Evolutionary conservation across 371 early-diverging fungal species (phyloP), one percentile per base, ranked within the genome.

Genomic region (Dichotomocladium elegans): DNA sequence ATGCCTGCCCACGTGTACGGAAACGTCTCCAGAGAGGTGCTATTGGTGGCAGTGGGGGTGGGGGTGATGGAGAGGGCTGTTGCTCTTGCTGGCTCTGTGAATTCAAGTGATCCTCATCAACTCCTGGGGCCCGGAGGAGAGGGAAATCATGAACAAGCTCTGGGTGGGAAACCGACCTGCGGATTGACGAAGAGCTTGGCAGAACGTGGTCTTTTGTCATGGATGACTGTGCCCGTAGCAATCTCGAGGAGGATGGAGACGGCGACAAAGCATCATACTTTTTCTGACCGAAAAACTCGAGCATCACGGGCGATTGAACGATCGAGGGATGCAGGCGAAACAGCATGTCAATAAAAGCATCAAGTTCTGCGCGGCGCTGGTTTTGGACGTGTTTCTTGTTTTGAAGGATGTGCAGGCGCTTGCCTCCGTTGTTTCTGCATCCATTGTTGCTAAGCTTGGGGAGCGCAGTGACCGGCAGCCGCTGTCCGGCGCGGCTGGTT

Each of bases 221-320:
- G 14, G 44, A 53, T 33, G 53, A 43, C 26, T 53, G 53, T 28
- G 47, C 28, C 21, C 52, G 55, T 14, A 55, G 9, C 42, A 52
- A 30, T 11, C 42, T 41, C 29, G 57, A 35, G 33, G 51, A 30
- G 29, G 26, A 17, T 51, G 43, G 41, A 41, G 47, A 31, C 60
- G 48, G 11, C 50, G 51, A 31, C 22, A 27, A 41, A 35, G 4
- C n/a, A 19, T 61, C 67, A 9, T 41, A 51, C 25, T 57, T 62
- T 33, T 61, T 56, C 17, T 52, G 34, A 19, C 67, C 67, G 59
- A 66, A 66, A 45, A 66, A 66, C 51, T 61, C 67, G 40, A 61
- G 40, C n/a, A 66, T 63, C 27, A 58, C 47, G 41, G 62, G 28
- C 5, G 67, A 59, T 43, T 62, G 60, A 8, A 57, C 43, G 21